Conservation (phyloP, 2,329 filamentous ascomycete genomes). For the Lasiodiplodia sp. region DNA sequence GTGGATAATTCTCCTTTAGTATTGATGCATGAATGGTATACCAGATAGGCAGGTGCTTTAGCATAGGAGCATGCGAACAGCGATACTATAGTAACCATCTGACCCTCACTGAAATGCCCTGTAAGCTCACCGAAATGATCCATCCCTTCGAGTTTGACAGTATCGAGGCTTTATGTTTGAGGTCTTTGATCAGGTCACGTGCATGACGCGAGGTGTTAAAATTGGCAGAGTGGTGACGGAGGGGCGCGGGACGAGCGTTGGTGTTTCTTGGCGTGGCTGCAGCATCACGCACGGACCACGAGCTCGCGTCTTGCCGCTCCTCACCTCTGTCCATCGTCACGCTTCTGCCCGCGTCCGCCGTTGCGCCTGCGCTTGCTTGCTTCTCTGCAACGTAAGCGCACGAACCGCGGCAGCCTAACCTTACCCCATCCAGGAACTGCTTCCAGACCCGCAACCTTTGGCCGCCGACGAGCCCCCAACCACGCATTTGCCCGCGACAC, state of each 20-base stretch:
- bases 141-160: not conserved
- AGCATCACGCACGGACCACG: slow-evolving; percentile 3
- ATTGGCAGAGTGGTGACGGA: not conserved
- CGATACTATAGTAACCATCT: too few relatives aligned
- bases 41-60: too few relatives aligned
- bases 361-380: slow-evolving; percentile 13
- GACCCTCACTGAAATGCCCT: too few relatives aligned
- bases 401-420: not conserved
- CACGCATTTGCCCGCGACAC: not conserved
- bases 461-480: not conserved
- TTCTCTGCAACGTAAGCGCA: not conserved
- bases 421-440: not conserved
- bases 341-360: not conserved
- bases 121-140: too few relatives aligned
- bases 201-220: not conserved
- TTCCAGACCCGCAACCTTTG: not conserved
- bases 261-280: not conserved
- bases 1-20: too few relatives aligned
- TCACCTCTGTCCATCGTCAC: slow-evolving; percentile 23
- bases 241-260: not conserved
- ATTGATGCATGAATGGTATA: too few relatives aligned
- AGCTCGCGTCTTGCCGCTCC: slow-evolving; percentile 8
- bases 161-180: not conserved
- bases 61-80: too few relatives aligned
- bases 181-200: not conserved